These are phyloP conservation scores for Lagerstroemia speciosa DNA, from an alignment of 345 rosid species.

Conservation along the genomic window DNA sequence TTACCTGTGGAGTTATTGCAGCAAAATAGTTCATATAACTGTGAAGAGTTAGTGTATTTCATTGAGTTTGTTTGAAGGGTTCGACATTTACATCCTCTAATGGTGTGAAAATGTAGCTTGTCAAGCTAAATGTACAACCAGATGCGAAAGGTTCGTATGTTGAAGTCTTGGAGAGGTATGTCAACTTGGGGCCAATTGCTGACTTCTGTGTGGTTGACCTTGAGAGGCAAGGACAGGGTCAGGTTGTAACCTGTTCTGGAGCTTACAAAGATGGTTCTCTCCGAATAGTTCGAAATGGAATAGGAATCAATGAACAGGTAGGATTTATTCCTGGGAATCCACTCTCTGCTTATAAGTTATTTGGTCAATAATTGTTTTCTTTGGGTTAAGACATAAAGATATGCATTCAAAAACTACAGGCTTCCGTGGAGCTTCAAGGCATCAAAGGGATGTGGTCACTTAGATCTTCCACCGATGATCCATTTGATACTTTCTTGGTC, in stretches of 20 bases:
- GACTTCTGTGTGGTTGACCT: slow-evolving; percentile 94
- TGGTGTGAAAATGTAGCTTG: slow-evolving; percentile 41
- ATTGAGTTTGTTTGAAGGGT: neutral
- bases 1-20: neutral
- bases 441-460: slow-evolving; percentile 98
- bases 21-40: neutral
- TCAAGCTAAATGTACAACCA: slow-evolving; percentile 73
- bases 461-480: slow-evolving; percentile 79
- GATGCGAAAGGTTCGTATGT: slow-evolving; percentile 89
- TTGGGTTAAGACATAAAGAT: neutral
- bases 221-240: slow-evolving; percentile 99
- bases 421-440: slow-evolving; percentile 95
- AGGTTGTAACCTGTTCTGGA: slow-evolving; percentile 96
- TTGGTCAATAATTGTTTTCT: slow-evolving; percentile 4
- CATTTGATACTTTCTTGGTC: slow-evolving; percentile 83
- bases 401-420: slow-evolving; percentile 34
- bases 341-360: neutral
- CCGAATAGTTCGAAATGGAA: slow-evolving; percentile 88
- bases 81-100: neutral
- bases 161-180: slow-evolving; percentile 75
- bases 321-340: slow-evolving; percentile 9
- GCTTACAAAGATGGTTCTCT: slow-evolving; percentile 98
- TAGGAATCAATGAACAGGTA: slow-evolving; percentile 97
- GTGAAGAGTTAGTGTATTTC: neutral
- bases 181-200: slow-evolving; percentile 90